A percentile compares a stretch with the other conserved stretches of the same genome.
phyloP scores from a whole-genome alignment of 805 yeast genomes.

The Nakazawaea peltata region DNA sequence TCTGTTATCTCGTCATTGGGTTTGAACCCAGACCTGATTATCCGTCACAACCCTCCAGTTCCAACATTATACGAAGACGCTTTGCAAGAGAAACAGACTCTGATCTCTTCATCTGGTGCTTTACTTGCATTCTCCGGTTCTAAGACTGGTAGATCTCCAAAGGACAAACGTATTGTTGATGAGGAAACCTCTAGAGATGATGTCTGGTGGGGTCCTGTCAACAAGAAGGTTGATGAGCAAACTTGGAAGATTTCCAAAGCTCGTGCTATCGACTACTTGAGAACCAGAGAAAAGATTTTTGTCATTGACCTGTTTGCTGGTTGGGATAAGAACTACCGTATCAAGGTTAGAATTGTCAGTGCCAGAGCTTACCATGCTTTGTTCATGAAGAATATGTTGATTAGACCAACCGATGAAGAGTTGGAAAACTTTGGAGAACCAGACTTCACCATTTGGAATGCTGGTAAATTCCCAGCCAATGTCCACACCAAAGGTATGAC shows the following conservation, averaged over 20 bases:
- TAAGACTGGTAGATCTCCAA: constrained; percentile 97
- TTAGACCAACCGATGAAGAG: constrained; percentile 89
- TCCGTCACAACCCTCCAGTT: constrained; percentile 88
- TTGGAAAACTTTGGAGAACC: constrained; percentile 90
- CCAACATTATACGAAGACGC: constrained; percentile 95
- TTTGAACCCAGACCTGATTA: constrained; percentile 52
- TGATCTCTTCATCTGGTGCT: constrained; percentile 89
- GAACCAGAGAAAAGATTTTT: constrained; percentile 90
- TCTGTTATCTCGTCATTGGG: constrained; percentile 29
- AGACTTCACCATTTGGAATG: constrained; percentile 96
- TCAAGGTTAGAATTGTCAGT: constrained; percentile 91
- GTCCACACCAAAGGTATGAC: constrained; percentile 96
- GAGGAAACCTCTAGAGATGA: constrained; percentile 78
- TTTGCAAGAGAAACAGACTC: constrained; percentile 80
- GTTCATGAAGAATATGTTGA: constrained; percentile 97
- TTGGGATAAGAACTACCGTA: constrained; percentile 97
- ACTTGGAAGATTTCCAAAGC: constrained; percentile 95
- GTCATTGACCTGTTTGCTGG: constrained; percentile 97
- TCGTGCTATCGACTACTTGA: constrained; percentile 92
- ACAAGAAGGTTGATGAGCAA: constrained; percentile 86
- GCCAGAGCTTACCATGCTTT: constrained; percentile 98
- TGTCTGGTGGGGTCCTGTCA: constrained; percentile 99
- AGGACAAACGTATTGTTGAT: constrained; percentile 95
- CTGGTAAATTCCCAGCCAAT: constrained; percentile 98
- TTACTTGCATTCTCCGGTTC: constrained; percentile 91